These are phyloP conservation scores for Aschersonia sp. DNA, from an alignment of 2,329 filamentous ascomycete genomes.

Conservation along the genomic window DNA sequence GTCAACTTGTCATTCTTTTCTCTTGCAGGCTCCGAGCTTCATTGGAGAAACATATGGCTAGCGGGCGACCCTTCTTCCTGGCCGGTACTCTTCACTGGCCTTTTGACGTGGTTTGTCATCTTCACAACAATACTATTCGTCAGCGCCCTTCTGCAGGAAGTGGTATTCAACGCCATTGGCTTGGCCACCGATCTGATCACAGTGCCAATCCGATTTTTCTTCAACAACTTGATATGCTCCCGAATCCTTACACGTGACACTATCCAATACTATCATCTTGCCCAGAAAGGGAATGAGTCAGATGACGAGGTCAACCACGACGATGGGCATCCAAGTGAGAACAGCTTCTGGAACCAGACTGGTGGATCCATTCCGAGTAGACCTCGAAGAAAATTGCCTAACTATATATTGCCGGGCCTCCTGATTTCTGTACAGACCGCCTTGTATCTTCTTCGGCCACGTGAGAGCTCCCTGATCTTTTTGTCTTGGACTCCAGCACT, in stretches of 20 bases:
- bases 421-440: constrained; percentile 12
- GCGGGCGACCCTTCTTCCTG: constrained; percentile 11
- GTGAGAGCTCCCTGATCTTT: constrained; percentile 17
- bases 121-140: constrained; percentile 4
- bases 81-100: constrained; percentile 11
- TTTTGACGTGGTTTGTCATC: constrained; percentile 8
- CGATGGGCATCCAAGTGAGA: no score
- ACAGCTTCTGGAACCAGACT: not conserved
- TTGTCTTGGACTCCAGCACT: constrained; percentile 20
- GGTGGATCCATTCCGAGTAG: not conserved
- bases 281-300: constrained; percentile 6
- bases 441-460: constrained; percentile 12
- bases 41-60: constrained; percentile 14
- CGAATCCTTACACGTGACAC: constrained; percentile 1
- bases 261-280: constrained; percentile 1
- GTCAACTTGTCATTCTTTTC: constrained; percentile 17
- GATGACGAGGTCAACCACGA: constrained; percentile 2
- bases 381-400: not conserved
- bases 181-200: constrained; percentile 8
- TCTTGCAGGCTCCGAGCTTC: constrained; percentile 13
- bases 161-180: constrained; percentile 7
- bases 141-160: constrained; percentile 10
- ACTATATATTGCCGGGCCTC: constrained; percentile 10
- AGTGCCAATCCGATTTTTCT: constrained; percentile 6
- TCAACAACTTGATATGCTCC: constrained; percentile 5